Conservation (phyloP, 768 basidiomycete species). For the Auricularia auricula-judae region DNA sequence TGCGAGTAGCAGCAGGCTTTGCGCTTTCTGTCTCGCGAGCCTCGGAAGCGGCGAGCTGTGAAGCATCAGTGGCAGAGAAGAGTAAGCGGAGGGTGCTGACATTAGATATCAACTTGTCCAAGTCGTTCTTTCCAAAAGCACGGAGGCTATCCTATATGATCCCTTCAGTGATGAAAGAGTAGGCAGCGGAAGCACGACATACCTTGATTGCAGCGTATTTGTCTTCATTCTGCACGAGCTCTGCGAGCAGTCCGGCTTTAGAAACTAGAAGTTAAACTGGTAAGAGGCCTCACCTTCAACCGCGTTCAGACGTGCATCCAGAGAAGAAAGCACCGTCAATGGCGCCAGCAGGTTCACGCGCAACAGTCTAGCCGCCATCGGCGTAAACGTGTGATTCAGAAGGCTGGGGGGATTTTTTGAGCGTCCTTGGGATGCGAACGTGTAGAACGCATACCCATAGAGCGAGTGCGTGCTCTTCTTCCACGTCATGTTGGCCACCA, state of each 20-base stretch:
- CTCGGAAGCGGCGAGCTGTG: constrained; percentile 59
- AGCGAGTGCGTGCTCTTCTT: constrained; percentile 66
- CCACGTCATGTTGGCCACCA: constrained; percentile 63
- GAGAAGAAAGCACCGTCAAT: constrained; percentile 55
- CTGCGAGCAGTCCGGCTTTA: constrained; percentile 23
- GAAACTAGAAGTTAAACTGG: no score
- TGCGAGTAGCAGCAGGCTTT: constrained; percentile 55
- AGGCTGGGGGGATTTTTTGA: constrained; percentile 30
- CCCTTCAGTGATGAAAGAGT: not conserved
- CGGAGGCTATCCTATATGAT: not conserved
- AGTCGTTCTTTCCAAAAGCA: not conserved
- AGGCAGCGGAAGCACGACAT: constrained; percentile 41
- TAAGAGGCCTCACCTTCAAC: constrained; percentile 50
- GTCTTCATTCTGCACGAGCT: constrained; percentile 69
- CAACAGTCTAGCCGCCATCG: constrained; percentile 79
- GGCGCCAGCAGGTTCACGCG: constrained; percentile 77
- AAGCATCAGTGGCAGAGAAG: not conserved
- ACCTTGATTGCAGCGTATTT: constrained; percentile 52
- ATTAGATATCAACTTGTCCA: constrained; percentile 2
- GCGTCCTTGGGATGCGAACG: no score
- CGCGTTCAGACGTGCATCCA: constrained; percentile 76
- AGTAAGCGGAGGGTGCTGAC: not conserved
- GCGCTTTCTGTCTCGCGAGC: constrained; percentile 36
- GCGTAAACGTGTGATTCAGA: constrained; percentile 75
- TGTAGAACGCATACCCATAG: constrained; percentile 46